phyloP scores from a whole-genome alignment of 306 rosid species.

The Albizia julibrissin region DNA sequence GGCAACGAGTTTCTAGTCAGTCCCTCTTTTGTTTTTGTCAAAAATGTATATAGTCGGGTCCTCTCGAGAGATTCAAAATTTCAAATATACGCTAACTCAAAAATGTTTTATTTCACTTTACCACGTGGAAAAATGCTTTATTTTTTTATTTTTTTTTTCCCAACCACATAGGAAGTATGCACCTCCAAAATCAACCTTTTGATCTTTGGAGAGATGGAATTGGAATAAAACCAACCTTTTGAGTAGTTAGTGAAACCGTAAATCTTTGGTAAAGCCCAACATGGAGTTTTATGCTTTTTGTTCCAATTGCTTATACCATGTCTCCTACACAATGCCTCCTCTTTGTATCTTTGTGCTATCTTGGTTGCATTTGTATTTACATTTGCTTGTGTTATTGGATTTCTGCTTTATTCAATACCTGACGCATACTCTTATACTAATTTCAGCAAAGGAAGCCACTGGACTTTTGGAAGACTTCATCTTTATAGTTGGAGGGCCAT shows the following conservation, averaged over 20 bases:
- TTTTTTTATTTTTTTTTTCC: background rate
- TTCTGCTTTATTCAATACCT: conserved; percentile 4
- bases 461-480: conserved; percentile 78
- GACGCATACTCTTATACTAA: background rate
- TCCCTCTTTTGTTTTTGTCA: background rate
- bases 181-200: background rate
- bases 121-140: background rate
- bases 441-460: conserved; percentile 86
- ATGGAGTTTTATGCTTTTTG: background rate
- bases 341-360: background rate
- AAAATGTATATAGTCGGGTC: too few species aligned
- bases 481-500: conserved; percentile 43
- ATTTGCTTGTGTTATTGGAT: conserved; percentile 2
- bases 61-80: background rate
- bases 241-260: background rate
- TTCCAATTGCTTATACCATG: background rate
- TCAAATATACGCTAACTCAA: background rate
- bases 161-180: background rate
- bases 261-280: background rate
- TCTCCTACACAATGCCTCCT: background rate
- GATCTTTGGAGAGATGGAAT: background rate
- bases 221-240: background rate
- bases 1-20: background rate
- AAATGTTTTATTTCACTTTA: background rate
- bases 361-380: background rate